These are phyloP conservation scores for Solanum gracilifrons DNA, from an alignment of 257 asterid genomes.

Conservation along the genomic window DNA sequence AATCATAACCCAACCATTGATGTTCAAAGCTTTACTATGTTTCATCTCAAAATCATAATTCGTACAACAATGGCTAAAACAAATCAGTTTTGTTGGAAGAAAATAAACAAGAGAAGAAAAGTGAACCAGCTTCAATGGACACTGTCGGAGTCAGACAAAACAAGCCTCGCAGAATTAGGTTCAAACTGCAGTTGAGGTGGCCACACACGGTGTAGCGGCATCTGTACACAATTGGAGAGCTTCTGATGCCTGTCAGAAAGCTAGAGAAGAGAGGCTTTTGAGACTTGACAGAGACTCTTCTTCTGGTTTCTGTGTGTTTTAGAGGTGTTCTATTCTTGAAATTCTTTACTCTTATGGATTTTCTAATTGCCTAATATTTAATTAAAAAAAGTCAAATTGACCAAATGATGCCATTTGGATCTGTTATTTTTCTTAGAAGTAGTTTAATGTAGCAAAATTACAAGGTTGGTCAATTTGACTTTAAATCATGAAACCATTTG, in stretches of 20 bases:
- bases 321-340: not conserved
- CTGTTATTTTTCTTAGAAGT: not conserved
- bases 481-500: not conserved
- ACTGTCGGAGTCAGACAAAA: not conserved
- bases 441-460: not conserved
- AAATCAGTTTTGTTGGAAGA: not conserved
- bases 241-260: not conserved
- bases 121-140: not conserved
- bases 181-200: not conserved
- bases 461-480: not conserved
- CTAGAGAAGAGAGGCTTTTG: not conserved
- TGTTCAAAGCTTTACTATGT: not conserved
- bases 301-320: not conserved
- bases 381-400: not conserved
- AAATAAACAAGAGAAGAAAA: not conserved
- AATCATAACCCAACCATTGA: not conserved
- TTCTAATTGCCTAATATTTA: not conserved
- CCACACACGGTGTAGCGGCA: not conserved
- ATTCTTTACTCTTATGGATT: too few species aligned
- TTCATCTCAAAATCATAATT: not conserved
- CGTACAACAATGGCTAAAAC: not conserved
- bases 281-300: not conserved
- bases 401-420: not conserved
- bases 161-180: not conserved
- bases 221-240: not conserved